Evolutionary conservation across 2,329 filamentous ascomycete species (phyloP).

Genomic region (Beauveria varroae): DNA sequence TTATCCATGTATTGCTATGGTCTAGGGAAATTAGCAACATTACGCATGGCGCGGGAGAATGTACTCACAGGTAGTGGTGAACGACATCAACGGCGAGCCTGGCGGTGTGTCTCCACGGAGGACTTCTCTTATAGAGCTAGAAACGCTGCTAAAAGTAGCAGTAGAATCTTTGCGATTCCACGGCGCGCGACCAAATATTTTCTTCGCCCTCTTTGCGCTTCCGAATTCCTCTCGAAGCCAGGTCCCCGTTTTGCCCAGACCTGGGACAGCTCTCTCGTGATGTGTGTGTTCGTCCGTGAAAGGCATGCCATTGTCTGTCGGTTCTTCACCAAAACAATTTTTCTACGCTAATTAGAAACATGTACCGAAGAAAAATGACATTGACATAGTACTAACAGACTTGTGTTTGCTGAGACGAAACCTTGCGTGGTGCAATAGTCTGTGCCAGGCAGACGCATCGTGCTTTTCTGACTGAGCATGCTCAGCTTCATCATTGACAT

Average conservation of each 20-base stretch:
- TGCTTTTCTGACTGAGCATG: neutral
- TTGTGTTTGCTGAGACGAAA: neutral
- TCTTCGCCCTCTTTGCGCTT: conserved; percentile 23
- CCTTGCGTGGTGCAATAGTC: neutral
- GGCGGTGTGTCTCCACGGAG: conserved; percentile 30
- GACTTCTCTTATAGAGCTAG: conserved; percentile 34
- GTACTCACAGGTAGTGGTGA: neutral
- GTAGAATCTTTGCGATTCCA: conserved; percentile 33
- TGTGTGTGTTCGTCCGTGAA: neutral
- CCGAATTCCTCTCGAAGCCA: conserved; percentile 26
- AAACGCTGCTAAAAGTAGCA: conserved; percentile 30
- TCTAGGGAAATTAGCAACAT: conserved; percentile 14
- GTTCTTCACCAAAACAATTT: neutral
- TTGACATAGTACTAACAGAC: neutral
- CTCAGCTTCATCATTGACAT: neutral
- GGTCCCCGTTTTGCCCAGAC: conserved; percentile 14
- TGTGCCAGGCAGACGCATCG: neutral
- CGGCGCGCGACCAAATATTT: conserved; percentile 32
- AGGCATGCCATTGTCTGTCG: neutral
- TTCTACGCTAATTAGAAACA: neutral
- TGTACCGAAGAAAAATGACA: no score
- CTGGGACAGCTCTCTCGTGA: neutral
- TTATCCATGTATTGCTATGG: conserved; percentile 4
- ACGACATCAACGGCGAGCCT: conserved; percentile 20
- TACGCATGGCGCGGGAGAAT: neutral